A percentile compares a stretch with the other conserved stretches of the same genome.
Conservation (phyloP, 2,329 filamentous ascomycete species). For the Bipolaris oryzae region DNA sequence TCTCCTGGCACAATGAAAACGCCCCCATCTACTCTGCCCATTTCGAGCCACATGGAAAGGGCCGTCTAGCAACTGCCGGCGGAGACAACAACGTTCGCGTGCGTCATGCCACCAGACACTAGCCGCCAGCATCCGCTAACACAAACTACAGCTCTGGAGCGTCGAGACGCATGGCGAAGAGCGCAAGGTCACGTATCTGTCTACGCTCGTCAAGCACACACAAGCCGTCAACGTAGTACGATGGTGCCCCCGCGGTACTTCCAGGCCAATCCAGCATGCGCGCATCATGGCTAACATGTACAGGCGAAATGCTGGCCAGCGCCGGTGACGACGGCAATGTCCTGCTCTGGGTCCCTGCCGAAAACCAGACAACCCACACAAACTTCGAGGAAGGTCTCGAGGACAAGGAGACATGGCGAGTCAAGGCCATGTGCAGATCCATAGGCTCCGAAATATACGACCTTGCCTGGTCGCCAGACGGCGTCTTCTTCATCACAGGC, state of each 20-base stretch:
- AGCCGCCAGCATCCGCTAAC: conserved; percentile 43
- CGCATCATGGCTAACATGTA: conserved; percentile 24
- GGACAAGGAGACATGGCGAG: conserved; percentile 95
- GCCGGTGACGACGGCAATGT: conserved; percentile 98
- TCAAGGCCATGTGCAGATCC: conserved; percentile 97
- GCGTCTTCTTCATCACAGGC: conserved; percentile 92
- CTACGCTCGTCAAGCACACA: conserved; percentile 89
- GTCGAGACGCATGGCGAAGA: conserved; percentile 85
- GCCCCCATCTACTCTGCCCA: conserved; percentile 96
- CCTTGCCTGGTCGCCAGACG: conserved; percentile 98
- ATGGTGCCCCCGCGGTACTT: conserved; percentile 89
- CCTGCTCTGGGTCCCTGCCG: conserved; percentile 91
- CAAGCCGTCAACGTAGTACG: conserved; percentile 98
- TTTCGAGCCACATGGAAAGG: conserved; percentile 91
- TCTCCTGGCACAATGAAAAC: conserved; percentile 99
- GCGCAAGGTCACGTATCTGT: conserved; percentile 87
- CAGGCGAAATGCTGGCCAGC: conserved; percentile 90
- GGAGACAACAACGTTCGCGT: conserved; percentile 96
- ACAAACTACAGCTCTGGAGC: conserved; percentile 75
- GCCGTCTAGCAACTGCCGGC: conserved; percentile 88
- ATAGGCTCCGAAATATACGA: conserved; percentile 97
- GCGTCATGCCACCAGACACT: conserved; percentile 47
- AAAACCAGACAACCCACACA: conserved; percentile 66
- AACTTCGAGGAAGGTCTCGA: conserved; percentile 87
- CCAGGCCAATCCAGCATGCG: conserved; percentile 6